A percentile compares a stretch with the other conserved stretches of the same genome.
phyloP scores from a whole-genome alignment of 805 yeast genomes.

The Pichia ethanolica region DNA sequence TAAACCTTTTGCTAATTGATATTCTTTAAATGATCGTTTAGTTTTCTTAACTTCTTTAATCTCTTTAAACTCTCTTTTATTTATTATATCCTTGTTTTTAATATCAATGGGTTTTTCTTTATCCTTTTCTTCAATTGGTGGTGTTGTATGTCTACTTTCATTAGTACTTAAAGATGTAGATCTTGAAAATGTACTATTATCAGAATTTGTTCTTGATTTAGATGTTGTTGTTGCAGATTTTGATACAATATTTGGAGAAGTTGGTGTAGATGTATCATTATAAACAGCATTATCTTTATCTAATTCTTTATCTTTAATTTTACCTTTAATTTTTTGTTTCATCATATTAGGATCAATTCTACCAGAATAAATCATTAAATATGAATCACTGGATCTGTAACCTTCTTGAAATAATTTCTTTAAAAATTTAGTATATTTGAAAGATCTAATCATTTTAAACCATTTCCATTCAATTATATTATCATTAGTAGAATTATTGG shows the following conservation, averaged over 20 bases:
- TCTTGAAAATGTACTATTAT: slow-evolving; percentile 3
- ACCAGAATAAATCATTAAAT: slow-evolving; percentile 5
- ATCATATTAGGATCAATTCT: background rate
- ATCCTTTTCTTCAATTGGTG: background rate
- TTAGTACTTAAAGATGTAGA: background rate
- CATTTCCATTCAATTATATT: slow-evolving; percentile 5
- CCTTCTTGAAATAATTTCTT: slow-evolving; percentile 5
- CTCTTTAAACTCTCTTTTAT: background rate
- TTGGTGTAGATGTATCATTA: background rate
- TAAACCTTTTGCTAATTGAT: background rate
- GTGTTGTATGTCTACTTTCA: background rate
- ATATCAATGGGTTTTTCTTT: background rate
- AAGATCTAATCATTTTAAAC: slow-evolving; percentile 1
- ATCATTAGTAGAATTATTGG: background rate
- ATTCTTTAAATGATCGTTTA: slow-evolving; percentile 3
- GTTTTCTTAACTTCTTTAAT: background rate
- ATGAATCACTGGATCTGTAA: slow-evolving; percentile 4
- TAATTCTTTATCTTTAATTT: background rate
- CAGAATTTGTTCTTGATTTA: slow-evolving; percentile 1
- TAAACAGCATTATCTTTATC: background rate
- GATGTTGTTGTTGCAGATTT: background rate
- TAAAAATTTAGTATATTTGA: background rate
- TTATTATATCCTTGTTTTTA: background rate
- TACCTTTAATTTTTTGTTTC: background rate
- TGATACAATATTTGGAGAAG: background rate